Base-by-base conservation (phyloP, 768 basidiomycete genomes). In the Tulasnella calospora region DNA sequence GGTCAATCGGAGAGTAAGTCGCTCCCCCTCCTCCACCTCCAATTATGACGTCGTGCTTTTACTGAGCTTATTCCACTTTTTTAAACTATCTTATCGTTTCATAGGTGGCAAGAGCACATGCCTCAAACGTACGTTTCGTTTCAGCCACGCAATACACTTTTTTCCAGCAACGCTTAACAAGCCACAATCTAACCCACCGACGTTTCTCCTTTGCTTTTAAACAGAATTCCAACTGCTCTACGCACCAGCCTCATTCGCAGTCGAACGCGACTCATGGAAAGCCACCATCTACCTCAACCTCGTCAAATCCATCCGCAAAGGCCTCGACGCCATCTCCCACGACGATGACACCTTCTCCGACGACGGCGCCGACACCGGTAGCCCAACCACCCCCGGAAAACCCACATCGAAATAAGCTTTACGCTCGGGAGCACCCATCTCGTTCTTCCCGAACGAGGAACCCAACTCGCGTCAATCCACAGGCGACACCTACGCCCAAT, bases 261-360 rank as follows among this genome's bases (percentile, higher is more conserved):
- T 81, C 57, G 91, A 93, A 79, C 85, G 88, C 19, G 81, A 85
- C 0, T 86, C 89, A 9, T 93, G 92, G 88, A 86, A n/a, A 80
- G 86, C 87, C 15, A 87, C 92, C 75, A 87, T 93, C 9, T 90
- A 92, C 80, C 88, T 92, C 61, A 92, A 92, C 81, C 84, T 92
- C 80, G 91, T 55, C 78, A 91, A 90, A 1, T 90, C 90, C 23
- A 84, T 92, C 79, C 90, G 89, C 82, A 85, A 84, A 1, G 87
- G 92, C 8, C 84, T 92, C 0, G 86, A 90, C 17, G 85, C 88
- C 70, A 35, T 27, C 70, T 55, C 67, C 38, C 5, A 38, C 57
- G 36, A 23, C 15, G 17, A 71, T 1, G 47, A 4, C 1, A n/a
- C n/a, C n/a, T n/a, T n/a, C n/a, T n/a, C n/a, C n/a, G n/a, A n/a